Evolutionary conservation across 2,329 filamentous ascomycete species (phyloP).

Genomic region (Paradendryphiella salina): DNA sequence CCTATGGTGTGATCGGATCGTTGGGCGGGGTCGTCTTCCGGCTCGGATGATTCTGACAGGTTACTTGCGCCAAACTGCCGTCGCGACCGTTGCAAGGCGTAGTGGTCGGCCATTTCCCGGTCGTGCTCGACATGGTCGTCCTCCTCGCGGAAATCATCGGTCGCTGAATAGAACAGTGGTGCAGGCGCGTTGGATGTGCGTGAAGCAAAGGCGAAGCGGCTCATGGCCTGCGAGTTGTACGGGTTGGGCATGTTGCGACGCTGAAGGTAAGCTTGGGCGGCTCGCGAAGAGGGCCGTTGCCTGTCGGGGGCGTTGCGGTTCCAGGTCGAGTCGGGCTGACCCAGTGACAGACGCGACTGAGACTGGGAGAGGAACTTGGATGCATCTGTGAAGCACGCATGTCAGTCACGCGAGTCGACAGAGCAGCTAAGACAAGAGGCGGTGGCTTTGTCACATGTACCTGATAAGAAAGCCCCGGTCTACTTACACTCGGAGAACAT

Average conservation of each 20-base stretch:
- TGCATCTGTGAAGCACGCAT: slow-evolving; percentile 68
- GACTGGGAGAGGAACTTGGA: slow-evolving; percentile 97
- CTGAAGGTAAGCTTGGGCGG: slow-evolving; percentile 56
- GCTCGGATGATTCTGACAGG: slow-evolving; percentile 81
- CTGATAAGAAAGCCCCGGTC: slow-evolving; percentile 37
- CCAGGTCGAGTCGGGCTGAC: slow-evolving; percentile 54
- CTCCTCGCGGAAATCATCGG: slow-evolving; percentile 88
- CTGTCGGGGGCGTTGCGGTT: slow-evolving; percentile 54
- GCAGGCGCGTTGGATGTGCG: slow-evolving; percentile 76
- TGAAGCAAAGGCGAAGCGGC: slow-evolving; percentile 77
- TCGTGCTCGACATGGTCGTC: slow-evolving; percentile 91
- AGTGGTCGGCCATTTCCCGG: slow-evolving; percentile 89
- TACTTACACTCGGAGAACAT: slow-evolving; percentile 92
- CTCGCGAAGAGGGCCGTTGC: slow-evolving; percentile 51
- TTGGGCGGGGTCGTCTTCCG: slow-evolving; percentile 67
- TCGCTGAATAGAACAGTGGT: slow-evolving; percentile 89
- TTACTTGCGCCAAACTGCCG: slow-evolving; percentile 84
- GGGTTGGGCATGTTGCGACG: slow-evolving; percentile 66
- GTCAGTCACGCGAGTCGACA: slow-evolving; percentile 51
- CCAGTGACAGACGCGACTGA: slow-evolving; percentile 83
- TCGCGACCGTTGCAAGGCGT: slow-evolving; percentile 85
- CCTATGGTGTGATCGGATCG: slow-evolving; percentile 57
- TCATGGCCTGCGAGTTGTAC: slow-evolving; percentile 71
- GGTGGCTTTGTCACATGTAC: slow-evolving; percentile 38
- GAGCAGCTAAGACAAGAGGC: slow-evolving; percentile 33